A percentile compares a stretch with the other conserved stretches of the same genome.
Conservation (phyloP, 1,139 yeast species). For the Diutina ranongensis region DNA sequence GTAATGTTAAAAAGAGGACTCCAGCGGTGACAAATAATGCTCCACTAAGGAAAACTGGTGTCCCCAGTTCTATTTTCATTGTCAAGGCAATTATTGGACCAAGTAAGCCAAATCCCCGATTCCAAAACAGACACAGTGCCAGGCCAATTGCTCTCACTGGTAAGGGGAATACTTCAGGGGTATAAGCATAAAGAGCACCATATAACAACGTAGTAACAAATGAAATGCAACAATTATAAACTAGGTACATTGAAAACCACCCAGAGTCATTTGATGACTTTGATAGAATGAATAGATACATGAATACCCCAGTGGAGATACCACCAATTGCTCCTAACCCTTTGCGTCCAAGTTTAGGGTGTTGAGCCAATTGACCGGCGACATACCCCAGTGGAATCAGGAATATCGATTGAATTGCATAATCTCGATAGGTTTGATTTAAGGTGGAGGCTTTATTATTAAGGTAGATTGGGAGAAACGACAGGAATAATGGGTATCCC, state of each 20-base stretch:
- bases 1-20: neutral
- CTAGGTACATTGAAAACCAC: conserved; percentile 15
- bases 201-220: conserved; percentile 32
- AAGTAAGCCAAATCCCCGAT: neutral
- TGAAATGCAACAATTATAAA: conserved; percentile 34
- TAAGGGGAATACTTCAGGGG: conserved; percentile 33
- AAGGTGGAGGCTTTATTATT: neutral
- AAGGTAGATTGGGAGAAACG: conserved; percentile 2
- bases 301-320: neutral
- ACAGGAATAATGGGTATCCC: conserved; percentile 3
- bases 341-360: neutral
- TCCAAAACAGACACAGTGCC: conserved; percentile 15
- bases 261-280: neutral
- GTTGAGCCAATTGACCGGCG: conserved; percentile 1
- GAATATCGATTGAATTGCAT: neutral
- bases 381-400: conserved; percentile 5
- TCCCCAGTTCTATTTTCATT: conserved; percentile 1
- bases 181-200: conserved; percentile 34
- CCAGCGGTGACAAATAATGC: neutral
- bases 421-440: conserved; percentile 5
- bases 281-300: conserved; percentile 1
- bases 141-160: conserved; percentile 32
- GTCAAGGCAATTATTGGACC: conserved; percentile 1
- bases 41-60: conserved; percentile 3
- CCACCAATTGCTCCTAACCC: conserved; percentile 1